Evolutionary conservation across 2,329 filamentous ascomycete genomes (phyloP), one percentile per base, ranked within the genome.

Genomic region (Verticillium albo-atrum): DNA sequence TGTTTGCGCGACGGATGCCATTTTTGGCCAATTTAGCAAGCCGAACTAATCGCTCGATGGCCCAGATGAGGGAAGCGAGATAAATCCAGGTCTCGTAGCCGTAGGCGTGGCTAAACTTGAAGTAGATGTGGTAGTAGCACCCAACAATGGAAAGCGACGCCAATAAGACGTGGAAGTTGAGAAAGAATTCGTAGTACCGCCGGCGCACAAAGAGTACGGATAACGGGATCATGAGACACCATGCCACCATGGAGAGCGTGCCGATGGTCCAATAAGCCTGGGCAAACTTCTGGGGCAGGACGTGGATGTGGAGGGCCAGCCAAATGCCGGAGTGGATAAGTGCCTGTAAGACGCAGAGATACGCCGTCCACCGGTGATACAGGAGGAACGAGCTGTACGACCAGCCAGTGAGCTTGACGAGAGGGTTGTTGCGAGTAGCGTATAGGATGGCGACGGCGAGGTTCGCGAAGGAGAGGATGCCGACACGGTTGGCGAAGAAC

Each of bases 111-210:
- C 58, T 52, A 54, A 62, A 66, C 28, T 54, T 52, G 70, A 65
- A 66, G 62, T 61, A 64, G 27, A 66, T 65, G 2, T 66, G 64
- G 30, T 65, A 66, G 30, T 66, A 66, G 37, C 56, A 64, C 2
- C 63, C 64, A n/a, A 60, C 17, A 1, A 68, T 57, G 27, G 67
- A 67, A 17, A 67, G 50, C 9, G 64, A 52, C 6, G 63, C 65
- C 14, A 63, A 26, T 3, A 62, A 3, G 32, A 67, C 61, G 42
- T 68, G 67, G 10, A 56, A 59, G 20, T 65, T 58, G 7, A 68
- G 62, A 32, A 68, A 68, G 23, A 67, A 60, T 34, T 68, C 67
- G 50, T 68, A 68, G 20, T 61, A 59, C 30, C 62, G 60, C 56
- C 61, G 63, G 12, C 67, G 61, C 15, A 68, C 57, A 20, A 62